Evolutionary conservation across 148 eudicot species (phyloP), one percentile per base, ranked within the genome.

Genomic region (Chenopodium quinoa): DNA sequence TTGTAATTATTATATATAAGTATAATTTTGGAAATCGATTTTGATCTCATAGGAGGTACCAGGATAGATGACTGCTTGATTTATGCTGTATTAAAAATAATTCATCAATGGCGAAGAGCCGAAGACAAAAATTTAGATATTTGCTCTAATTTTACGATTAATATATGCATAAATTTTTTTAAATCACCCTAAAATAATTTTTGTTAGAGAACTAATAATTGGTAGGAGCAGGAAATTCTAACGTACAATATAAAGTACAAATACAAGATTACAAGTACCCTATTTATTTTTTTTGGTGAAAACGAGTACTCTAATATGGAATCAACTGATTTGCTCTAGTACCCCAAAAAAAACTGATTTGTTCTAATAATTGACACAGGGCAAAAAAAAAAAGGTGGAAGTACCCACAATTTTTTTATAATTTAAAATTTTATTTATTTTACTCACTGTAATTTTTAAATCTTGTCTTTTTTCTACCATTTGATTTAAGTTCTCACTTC

Each of bases 11-110:
- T 65, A 85, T 85, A 83, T 86, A 74, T 82, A 76, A 76, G 70
- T 84, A 82, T 85, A 84, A 83, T 89, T 92, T 85, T 89, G 86
- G 73, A 83, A 85, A 64, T 66, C 79, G 77, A 54, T 79, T 46
- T 79, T 32, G 66, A 66, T 48, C 80, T 80, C 73, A 81, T 67
- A 58, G 56, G 27, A 34, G 76, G 17, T 2, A 52, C 17, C n/a
- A 47, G 34, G 52, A 40, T 54, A 62, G 22, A 62, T 3, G 64
- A 4, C 64, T 60, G 23, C 64, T 20, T 20, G 25, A 62, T 22
- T 62, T 7, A 7, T 62, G 23, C 66, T 62, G n/a, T 4, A 62
- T 62, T 12, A 22, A 22, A 22, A 62, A 62, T 1, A 62, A 2
- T 58, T 62, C 66, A 1, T 7, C 7, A 12, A 8, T n/a, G 25